Base-by-base conservation (phyloP, 768 basidiomycete genomes). In the Tubosaeta brunneosetosa region DNA sequence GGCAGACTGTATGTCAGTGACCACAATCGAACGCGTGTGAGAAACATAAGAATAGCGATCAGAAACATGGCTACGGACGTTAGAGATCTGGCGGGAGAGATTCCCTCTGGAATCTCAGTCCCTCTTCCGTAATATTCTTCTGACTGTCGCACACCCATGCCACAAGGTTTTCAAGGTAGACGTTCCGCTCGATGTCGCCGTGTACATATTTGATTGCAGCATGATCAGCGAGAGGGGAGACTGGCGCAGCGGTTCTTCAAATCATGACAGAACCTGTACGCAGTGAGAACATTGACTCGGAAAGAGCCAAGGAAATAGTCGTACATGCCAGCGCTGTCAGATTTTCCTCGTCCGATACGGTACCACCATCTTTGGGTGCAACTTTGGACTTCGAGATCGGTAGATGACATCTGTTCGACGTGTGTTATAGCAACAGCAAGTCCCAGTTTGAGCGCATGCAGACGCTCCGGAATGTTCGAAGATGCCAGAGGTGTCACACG, bases 381-480 rank as follows among this genome's bases (percentile, higher is more conserved):
- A 1, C 4, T 37, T 47, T 32, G 4, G 11, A 26, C 25, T 32
- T 49, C 9, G 12, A 22, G 9, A 2, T 13, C 25, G 5, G 31
- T 46, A 4, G 44, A 26, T 8, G 49, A 50, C 0, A 17, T 37
- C 8, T 17, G 19, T 58, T 90, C 86, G 4, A 93, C 70, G 45
- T 86, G 80, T 7, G 92, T 79, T n/a, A 91, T 75, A 0, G 87
- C 90, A 7, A 88, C 87, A 3, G 92, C 79, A 9, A 97, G 75
- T 1, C 94, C 95, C 5, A 89, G 62, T 58, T 85, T 83, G 46
- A 97, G 82, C 0, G 94, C 94, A 45, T 86, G 81, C 26, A 98
- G 73, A 22, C 95, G 83, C 65, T 97, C 90, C 0, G 94, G 94
- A n/a, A 11, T 91, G 79, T 66, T 98, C 95, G n/a, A 94, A 82